These are phyloP conservation scores for Leucocoprinus leucothites DNA, from an alignment of 768 basidiomycete genomes.

Conservation along the genomic window DNA sequence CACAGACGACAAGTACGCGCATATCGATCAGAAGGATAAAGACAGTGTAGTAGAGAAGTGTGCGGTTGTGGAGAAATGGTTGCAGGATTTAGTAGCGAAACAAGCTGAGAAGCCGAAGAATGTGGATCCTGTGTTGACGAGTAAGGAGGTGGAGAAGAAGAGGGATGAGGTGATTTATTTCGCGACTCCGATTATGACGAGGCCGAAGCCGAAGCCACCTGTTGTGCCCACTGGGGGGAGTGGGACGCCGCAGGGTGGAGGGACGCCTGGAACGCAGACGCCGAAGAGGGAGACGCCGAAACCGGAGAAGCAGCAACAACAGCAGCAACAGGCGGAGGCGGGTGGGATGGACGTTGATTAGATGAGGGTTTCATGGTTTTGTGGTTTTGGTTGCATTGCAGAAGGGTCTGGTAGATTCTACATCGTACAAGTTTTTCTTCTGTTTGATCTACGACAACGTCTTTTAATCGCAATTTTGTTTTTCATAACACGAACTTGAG, in stretches of 20 bases:
- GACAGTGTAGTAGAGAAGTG: slow-evolving; percentile 85
- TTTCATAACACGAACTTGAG: too few relatives aligned
- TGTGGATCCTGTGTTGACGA: slow-evolving; percentile 79
- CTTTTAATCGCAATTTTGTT: too few relatives aligned
- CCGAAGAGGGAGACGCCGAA: slow-evolving; percentile 62
- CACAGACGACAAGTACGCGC: slow-evolving; percentile 79
- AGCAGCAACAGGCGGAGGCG: too few relatives aligned
- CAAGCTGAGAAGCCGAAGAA: slow-evolving; percentile 91
- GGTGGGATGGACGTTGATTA: slow-evolving; percentile 88
- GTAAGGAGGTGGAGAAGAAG: slow-evolving; percentile 84
- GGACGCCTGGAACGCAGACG: slow-evolving; percentile 40
- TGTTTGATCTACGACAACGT: too few relatives aligned
- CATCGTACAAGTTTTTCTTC: too few relatives aligned
- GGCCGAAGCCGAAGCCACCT: slow-evolving; percentile 86
- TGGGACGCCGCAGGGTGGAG: too few relatives aligned
- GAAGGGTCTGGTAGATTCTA: too few relatives aligned
- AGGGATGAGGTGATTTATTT: slow-evolving; percentile 90
- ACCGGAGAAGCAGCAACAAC: slow-evolving; percentile 26
- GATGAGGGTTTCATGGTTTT: slow-evolving; percentile 12
- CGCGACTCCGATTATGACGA: slow-evolving; percentile 85
- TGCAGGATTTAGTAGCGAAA: slow-evolving; percentile 85
- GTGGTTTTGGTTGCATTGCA: too few relatives aligned
- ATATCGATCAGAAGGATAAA: slow-evolving; percentile 89
- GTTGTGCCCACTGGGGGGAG: slow-evolving; percentile 40
- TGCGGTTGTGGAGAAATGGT: slow-evolving; percentile 90